Conservation (phyloP, 2,329 filamentous ascomycete genomes). For the Fusarium tuaranense region DNA sequence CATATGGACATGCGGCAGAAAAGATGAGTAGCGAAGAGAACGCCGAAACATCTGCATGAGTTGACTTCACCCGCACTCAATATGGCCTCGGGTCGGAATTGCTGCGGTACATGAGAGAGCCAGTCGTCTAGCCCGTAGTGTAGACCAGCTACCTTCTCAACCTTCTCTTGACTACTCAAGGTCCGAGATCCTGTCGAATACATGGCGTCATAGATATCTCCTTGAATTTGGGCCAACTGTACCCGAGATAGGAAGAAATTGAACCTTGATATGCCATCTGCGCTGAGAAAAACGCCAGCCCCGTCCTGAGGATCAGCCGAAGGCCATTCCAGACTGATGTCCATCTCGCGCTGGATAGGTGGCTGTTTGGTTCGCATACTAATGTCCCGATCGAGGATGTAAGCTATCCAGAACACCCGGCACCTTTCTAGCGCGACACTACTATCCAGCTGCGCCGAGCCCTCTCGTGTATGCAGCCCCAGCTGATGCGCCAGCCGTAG, state of each 20-base stretch:
- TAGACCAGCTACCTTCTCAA: not conserved
- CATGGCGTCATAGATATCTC: slow-evolving; percentile 16
- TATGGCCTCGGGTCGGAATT: not conserved
- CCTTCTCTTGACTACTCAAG: not conserved
- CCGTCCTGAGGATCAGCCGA: not conserved
- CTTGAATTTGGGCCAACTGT: slow-evolving; percentile 30
- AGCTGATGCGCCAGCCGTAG: slow-evolving; percentile 21
- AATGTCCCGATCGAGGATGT: slow-evolving; percentile 28
- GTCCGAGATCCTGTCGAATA: not conserved
- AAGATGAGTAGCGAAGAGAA: slow-evolving; percentile 20
- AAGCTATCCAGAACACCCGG: slow-evolving; percentile 33
- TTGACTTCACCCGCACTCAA: not conserved
- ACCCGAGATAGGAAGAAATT: slow-evolving; percentile 20
- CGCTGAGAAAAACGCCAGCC: not conserved
- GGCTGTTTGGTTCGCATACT: slow-evolving; percentile 4
- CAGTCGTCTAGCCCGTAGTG: slow-evolving; percentile 10
- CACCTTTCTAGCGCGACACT: not conserved
- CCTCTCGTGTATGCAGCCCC: not conserved
- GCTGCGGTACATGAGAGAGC: not conserved
- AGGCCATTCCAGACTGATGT: slow-evolving; percentile 18
- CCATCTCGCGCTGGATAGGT: slow-evolving; percentile 7
- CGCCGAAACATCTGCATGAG: not conserved
- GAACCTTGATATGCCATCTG: not conserved
- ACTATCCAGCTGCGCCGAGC: not conserved
- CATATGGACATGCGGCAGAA: not conserved